These are phyloP conservation scores for Camelina sativa DNA, from an alignment of 345 rosid species.

Conservation along the genomic window DNA sequence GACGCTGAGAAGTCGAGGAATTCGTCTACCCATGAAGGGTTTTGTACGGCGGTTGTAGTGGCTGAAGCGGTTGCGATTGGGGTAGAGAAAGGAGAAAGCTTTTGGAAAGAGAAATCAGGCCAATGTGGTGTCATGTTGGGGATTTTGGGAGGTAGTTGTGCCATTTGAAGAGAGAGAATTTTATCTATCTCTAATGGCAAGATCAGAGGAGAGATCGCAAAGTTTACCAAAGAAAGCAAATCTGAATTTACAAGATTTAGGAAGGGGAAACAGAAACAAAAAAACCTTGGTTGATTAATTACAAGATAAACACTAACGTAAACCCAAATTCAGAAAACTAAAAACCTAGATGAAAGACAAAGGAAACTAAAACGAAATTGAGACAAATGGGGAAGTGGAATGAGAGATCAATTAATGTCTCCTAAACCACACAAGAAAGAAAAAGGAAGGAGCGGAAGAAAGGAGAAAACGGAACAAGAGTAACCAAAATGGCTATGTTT, in stretches of 20 bases:
- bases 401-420: slow-evolving; percentile 20
- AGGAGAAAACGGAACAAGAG: slow-evolving; percentile 32
- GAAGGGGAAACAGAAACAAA: slow-evolving; percentile 7
- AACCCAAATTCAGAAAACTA: slow-evolving; percentile 12
- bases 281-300: neutral
- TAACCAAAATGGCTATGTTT: slow-evolving; percentile 46
- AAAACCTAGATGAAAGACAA: slow-evolving; percentile 28
- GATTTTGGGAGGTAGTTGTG: slow-evolving; percentile 94
- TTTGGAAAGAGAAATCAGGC: slow-evolving; percentile 68
- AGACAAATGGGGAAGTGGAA: slow-evolving; percentile 22
- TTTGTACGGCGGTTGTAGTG: slow-evolving; percentile 36
- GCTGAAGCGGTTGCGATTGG: neutral
- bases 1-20: slow-evolving; percentile 81
- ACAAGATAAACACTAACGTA: slow-evolving; percentile 27
- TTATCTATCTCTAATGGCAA: neutral
- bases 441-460: slow-evolving; percentile 33
- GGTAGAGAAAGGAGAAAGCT: slow-evolving; percentile 41
- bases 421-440: slow-evolving; percentile 23
- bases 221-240: neutral
- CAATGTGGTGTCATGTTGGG: slow-evolving; percentile 73
- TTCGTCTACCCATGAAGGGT: slow-evolving; percentile 82
- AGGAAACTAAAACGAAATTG: slow-evolving; percentile 20
- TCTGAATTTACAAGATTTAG: slow-evolving; percentile 1
- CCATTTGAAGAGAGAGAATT: slow-evolving; percentile 52
- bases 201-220: neutral